These are phyloP conservation scores for Spizellomyces punctatus DNA, from an alignment of 192 early-diverging fungal genomes.

Conservation along the genomic window DNA sequence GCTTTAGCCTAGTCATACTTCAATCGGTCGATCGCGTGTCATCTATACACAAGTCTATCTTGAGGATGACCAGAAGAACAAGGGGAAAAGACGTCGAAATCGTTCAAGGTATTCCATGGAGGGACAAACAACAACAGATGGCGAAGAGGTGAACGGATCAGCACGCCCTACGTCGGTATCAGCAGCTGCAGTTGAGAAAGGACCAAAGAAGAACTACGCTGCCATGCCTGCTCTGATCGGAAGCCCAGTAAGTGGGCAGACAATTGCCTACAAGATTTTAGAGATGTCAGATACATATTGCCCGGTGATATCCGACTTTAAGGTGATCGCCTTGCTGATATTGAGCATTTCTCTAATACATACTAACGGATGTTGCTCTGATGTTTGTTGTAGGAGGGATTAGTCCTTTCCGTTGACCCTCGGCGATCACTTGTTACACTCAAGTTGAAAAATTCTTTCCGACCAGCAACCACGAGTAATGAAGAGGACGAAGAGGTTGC, in stretches of 20 bases:
- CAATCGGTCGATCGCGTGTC: not conserved
- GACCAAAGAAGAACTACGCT: slow-evolving; percentile 10
- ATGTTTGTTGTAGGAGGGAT: slow-evolving; percentile 11
- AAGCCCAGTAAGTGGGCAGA: slow-evolving; percentile 1
- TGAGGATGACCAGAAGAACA: not conserved
- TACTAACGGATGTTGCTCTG: not conserved
- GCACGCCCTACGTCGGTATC: not conserved
- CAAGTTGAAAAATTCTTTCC: not conserved
- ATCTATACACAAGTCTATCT: slow-evolving; percentile 12
- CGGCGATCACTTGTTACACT: slow-evolving; percentile 9
- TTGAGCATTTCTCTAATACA: not conserved
- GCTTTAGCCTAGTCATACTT: too few relatives aligned
- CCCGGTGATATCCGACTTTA: slow-evolving; percentile 23
- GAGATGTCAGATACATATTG: slow-evolving; percentile 12
- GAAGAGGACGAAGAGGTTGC: not conserved
- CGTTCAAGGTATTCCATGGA: not conserved
- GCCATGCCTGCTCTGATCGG: slow-evolving; percentile 5
- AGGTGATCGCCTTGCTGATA: slow-evolving; percentile 4
- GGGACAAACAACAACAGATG: slow-evolving; percentile 6
- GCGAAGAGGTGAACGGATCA: not conserved
- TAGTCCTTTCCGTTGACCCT: slow-evolving; percentile 10
- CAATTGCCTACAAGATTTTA: slow-evolving; percentile 17
- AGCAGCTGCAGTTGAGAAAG: not conserved
- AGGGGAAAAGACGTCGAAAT: not conserved
- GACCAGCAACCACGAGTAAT: too few relatives aligned